Conservation (phyloP, 2,329 filamentous ascomycete species). For the Lizonia empirigonia region DNA sequence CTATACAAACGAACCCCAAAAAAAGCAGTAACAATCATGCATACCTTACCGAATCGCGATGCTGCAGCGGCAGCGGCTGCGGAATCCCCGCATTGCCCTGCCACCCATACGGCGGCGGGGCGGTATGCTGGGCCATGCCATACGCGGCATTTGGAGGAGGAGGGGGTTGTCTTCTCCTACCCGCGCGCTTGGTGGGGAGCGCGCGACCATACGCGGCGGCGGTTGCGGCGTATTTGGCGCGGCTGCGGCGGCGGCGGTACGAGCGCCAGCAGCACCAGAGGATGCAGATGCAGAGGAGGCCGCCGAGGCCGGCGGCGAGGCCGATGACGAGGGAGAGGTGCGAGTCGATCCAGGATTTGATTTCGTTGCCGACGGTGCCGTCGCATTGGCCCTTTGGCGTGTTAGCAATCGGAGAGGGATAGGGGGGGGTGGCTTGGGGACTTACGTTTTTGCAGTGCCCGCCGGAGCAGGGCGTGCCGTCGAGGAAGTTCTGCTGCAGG, state of each 20-base stretch:
- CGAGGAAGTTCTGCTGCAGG: slow-evolving; percentile 89
- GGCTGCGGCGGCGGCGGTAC: slow-evolving; percentile 43
- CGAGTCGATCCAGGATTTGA: slow-evolving; percentile 74
- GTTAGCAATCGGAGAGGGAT: slow-evolving; percentile 8
- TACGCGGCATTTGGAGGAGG: not conserved
- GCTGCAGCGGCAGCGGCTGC: slow-evolving; percentile 18
- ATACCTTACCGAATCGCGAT: slow-evolving; percentile 23
- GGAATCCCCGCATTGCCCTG: slow-evolving; percentile 14
- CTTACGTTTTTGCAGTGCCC: slow-evolving; percentile 75
- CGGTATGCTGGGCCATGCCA: not conserved
- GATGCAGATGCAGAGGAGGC: slow-evolving; percentile 68
- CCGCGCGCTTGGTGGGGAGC: no score
- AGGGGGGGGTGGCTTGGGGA: slow-evolving; percentile 10
- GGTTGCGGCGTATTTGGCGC: slow-evolving; percentile 30
- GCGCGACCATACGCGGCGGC: slow-evolving; percentile 13
- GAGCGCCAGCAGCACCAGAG: slow-evolving; percentile 68
- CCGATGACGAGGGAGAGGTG: slow-evolving; percentile 86
- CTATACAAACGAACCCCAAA: no score
- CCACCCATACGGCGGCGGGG: slow-evolving; percentile 10
- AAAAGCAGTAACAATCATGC: slow-evolving; percentile 18
- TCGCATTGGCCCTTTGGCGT: slow-evolving; percentile 68
- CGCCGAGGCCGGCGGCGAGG: slow-evolving; percentile 72
- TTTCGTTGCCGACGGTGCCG: slow-evolving; percentile 73
- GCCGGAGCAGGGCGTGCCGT: slow-evolving; percentile 83
- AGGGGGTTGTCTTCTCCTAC: not conserved